Conservation (phyloP, 2,329 filamentous ascomycete genomes). For the Neofusicoccum ribis region DNA sequence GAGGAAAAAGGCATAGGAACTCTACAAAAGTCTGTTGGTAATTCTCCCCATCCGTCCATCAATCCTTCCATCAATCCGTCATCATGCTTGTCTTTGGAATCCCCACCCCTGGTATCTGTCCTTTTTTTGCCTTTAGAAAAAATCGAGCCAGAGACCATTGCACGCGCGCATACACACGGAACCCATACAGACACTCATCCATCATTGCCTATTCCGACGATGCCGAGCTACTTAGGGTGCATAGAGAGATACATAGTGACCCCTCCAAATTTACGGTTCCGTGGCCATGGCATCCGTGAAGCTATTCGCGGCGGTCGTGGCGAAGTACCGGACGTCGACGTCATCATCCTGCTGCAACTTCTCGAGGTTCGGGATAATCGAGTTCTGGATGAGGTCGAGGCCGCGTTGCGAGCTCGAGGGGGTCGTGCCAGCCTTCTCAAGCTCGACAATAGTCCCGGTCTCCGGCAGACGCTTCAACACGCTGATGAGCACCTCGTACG, state of each 20-base stretch:
- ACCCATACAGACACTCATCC: not conserved
- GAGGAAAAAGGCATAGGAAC: not conserved
- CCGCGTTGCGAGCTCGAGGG: conserved; percentile 66
- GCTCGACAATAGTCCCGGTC: conserved; percentile 78
- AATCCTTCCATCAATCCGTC: not conserved
- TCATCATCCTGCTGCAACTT: conserved; percentile 97
- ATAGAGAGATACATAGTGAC: not conserved
- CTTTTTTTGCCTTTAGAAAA: conserved; percentile 7
- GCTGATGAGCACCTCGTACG: conserved; percentile 84
- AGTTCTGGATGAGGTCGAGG: conserved; percentile 78
- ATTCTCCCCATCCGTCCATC: conserved; percentile 5
- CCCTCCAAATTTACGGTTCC: conserved; percentile 26
- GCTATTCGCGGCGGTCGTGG: conserved; percentile 75
- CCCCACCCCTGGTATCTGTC: conserved; percentile 10
- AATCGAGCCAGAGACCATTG: conserved; percentile 13
- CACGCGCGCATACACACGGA: not conserved
- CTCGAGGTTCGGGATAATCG: conserved; percentile 84
- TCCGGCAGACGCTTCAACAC: conserved; percentile 90
- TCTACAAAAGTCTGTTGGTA: conserved; percentile 11
- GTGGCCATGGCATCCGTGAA: conserved; percentile 43
- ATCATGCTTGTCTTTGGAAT: not conserved
- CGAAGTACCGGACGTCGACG: conserved; percentile 97
- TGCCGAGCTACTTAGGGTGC: conserved; percentile 8
- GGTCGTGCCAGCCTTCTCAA: conserved; percentile 74
- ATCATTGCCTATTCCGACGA: conserved; percentile 12